These are phyloP conservation scores for Phytophthora agathidicida DNA, from an alignment of 352 stramenopile species.

Conservation along the genomic window DNA sequence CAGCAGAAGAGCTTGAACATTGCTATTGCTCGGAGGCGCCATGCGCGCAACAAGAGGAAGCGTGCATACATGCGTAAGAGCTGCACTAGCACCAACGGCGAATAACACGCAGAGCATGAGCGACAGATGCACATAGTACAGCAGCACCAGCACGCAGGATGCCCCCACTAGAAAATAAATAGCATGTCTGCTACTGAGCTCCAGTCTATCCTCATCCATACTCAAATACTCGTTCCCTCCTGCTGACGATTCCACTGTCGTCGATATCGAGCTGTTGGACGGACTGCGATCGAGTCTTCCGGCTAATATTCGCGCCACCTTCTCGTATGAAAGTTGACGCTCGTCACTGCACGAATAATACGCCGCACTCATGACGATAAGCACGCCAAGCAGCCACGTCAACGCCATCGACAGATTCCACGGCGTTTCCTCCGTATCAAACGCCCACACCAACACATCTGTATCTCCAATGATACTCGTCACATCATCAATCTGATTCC, in stretches of 20 bases:
- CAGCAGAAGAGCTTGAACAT: constrained; percentile 15
- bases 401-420: constrained; percentile 76
- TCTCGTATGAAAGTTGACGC: constrained; percentile 55
- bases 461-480: constrained; percentile 18
- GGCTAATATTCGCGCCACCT: constrained; percentile 38
- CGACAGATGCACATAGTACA: constrained; percentile 71
- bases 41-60: constrained; percentile 39
- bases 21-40: constrained; percentile 17
- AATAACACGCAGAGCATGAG: constrained; percentile 69
- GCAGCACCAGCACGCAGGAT: constrained; percentile 57
- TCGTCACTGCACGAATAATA: constrained; percentile 63
- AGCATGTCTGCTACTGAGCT: constrained; percentile 60
- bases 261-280: constrained; percentile 27
- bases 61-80: constrained; percentile 54
- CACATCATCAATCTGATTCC: constrained; percentile 34
- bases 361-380: constrained; percentile 47
- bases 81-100: constrained; percentile 47
- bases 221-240: constrained; percentile 31
- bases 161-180: constrained; percentile 63
- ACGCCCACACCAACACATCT: constrained; percentile 31
- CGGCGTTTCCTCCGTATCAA: constrained; percentile 50
- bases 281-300: constrained; percentile 9
- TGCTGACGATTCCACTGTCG: constrained; percentile 10
- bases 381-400: constrained; percentile 63
- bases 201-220: constrained; percentile 42